Evolutionary conservation across 2,329 filamentous ascomycete genomes (phyloP), one percentile per base, ranked within the genome.

Genomic region (Exophiala mesophila): DNA sequence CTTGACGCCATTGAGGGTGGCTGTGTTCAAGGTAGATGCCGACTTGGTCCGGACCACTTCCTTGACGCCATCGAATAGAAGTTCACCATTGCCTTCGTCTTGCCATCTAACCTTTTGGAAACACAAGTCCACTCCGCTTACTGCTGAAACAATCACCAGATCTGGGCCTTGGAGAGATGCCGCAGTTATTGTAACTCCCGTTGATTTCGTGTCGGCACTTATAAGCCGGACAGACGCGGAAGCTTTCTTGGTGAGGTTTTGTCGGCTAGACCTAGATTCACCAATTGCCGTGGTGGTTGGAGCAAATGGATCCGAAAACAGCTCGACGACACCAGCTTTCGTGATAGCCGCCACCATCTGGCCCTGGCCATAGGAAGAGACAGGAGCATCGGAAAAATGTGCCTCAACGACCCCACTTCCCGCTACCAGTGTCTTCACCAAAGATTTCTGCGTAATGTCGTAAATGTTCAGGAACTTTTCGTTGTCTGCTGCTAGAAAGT

Each of bases 1-100:
- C 54, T 72, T 74, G 17, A 69, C 62, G 18, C 74, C 73, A 55
- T 77, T 80, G 42, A 73, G 69, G 41, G 70, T 68, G 13, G 68
- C 71, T 3, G 71, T 68, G 39, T 62, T 61, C 30, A 73, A 56
- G 9, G 63, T 63, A 16, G 65, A 66, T 35, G 62, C 60, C 5
- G 62, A 63, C 51, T 68, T 73, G 34, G 57, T 62, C 47, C 65
- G 67, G 12, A 62, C 55, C n/a, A 74, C 60, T 32, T 68, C 66
- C 48, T 66, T 69, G 7, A 59, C 52, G 15, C 70, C 71, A 3
- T 57, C 63, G 39, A 74, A 65, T 2, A 63, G 55, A 9, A 74
- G 54, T 33, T 50, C 45, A 41, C 66, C 62, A 4, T 70, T 63
- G 16, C 64, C 69, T 42, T 68, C 63, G 33, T 70, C 63, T 30